Percentiles rank a stretch among this genome's conserved stretches.
These are phyloP conservation scores for Brachypodium distachyon DNA, from an alignment of 202 grass and related monocot genomes.

Conservation along the genomic window DNA sequence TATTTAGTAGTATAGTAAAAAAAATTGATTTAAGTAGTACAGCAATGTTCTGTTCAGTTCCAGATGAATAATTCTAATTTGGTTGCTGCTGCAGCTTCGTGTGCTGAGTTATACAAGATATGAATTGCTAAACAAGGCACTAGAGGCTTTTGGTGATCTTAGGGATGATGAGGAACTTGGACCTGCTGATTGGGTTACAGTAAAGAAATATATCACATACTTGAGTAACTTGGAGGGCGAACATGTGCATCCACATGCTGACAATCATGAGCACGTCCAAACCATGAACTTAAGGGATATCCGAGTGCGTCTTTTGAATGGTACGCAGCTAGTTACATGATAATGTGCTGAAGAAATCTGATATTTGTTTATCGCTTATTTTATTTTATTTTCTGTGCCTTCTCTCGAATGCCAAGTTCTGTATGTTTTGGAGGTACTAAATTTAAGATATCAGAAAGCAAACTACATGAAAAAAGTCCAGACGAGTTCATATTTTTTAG, in stretches of 20 bases:
- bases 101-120: slow-evolving; percentile 72
- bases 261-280: slow-evolving; percentile 38
- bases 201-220: slow-evolving; percentile 75
- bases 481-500: no score
- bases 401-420: neutral
- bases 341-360: neutral
- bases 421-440: no score
- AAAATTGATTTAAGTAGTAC: no score
- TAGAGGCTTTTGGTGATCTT: slow-evolving; percentile 74
- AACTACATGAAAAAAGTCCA: no score
- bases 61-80: neutral
- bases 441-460: no score
- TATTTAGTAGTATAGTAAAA: neutral
- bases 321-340: slow-evolving; percentile 28
- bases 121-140: slow-evolving; percentile 85
- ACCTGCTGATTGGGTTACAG: slow-evolving; percentile 74
- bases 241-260: slow-evolving; percentile 63
- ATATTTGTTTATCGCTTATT: neutral
- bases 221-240: slow-evolving; percentile 67
- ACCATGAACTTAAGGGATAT: slow-evolving; percentile 56
- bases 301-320: slow-evolving; percentile 77
- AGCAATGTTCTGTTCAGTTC: neutral
- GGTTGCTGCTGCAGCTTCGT: slow-evolving; percentile 48
- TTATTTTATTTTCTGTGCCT: neutral
- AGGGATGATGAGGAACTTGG: slow-evolving; percentile 90